Evolutionary conservation across 2,329 filamentous ascomycete genomes (phyloP).

Genomic region (Fusarium pilosicola): DNA sequence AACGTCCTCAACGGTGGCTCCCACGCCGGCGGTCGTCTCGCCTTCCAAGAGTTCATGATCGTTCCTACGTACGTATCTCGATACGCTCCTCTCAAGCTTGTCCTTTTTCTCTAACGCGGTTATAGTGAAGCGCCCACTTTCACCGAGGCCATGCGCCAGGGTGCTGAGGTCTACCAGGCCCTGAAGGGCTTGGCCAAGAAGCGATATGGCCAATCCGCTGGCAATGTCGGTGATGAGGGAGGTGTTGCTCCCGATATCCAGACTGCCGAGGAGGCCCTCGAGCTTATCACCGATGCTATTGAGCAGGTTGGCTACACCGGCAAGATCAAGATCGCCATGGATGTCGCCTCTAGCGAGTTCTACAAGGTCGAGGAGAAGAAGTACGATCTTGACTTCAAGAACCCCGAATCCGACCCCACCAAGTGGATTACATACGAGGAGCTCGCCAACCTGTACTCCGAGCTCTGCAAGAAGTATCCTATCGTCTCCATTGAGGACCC

Average conservation of each 20-base stretch:
- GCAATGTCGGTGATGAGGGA: slow-evolving; percentile 99
- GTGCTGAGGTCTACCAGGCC: slow-evolving; percentile 97
- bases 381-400: slow-evolving; percentile 99
- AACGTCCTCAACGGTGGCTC: slow-evolving; percentile 94
- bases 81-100: background rate
- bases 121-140: slow-evolving; percentile 83
- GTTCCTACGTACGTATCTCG: slow-evolving; percentile 73
- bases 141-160: slow-evolving; percentile 95
- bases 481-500: slow-evolving; percentile 99
- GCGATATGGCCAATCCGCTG: slow-evolving; percentile 98
- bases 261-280: slow-evolving; percentile 94
- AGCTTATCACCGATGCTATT: slow-evolving; percentile 94
- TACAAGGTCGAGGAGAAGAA: slow-evolving; percentile 98
- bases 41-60: slow-evolving; percentile 98
- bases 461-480: slow-evolving; percentile 92
- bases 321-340: slow-evolving; percentile 98
- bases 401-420: slow-evolving; percentile 92
- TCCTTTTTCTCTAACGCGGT: slow-evolving; percentile 9
- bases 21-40: slow-evolving; percentile 94
- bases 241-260: slow-evolving; percentile 99
- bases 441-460: slow-evolving; percentile 90
- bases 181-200: slow-evolving; percentile 98
- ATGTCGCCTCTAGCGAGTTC: slow-evolving; percentile 99
- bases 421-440: slow-evolving; percentile 99
- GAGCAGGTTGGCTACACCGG: slow-evolving; percentile 95